A percentile compares a stretch with the other conserved stretches of the same genome.
Evolutionary conservation across 768 basidiomycete genomes (phyloP).

Genomic region (Leccinum barrowsii): DNA sequence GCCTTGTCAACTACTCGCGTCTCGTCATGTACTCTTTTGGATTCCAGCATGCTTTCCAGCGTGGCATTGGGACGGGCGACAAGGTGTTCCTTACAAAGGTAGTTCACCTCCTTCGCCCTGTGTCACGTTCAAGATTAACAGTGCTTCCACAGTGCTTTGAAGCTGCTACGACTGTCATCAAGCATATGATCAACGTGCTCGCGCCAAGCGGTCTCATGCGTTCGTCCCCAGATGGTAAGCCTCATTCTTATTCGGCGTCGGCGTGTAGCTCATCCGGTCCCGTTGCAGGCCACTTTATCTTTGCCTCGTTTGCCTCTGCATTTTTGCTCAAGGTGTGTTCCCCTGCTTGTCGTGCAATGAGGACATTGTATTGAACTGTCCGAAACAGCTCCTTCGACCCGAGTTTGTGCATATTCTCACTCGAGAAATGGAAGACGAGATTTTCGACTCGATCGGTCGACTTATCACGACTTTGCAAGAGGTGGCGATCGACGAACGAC

Average conservation of each 20-base stretch:
- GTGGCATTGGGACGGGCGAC: constrained; percentile 61
- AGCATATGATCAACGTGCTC: constrained; percentile 59
- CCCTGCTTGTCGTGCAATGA: neutral
- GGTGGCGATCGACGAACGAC: constrained; percentile 77
- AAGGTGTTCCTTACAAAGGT: constrained; percentile 69
- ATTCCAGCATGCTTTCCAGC: constrained; percentile 77
- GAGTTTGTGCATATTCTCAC: constrained; percentile 64
- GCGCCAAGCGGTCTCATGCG: constrained; percentile 75
- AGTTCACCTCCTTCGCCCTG: neutral
- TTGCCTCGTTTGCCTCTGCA: constrained; percentile 77
- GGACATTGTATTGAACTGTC: neutral
- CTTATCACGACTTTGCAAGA: constrained; percentile 71
- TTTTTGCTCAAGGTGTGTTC: constrained; percentile 70
- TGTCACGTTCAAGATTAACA: neutral
- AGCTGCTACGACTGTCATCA: constrained; percentile 64
- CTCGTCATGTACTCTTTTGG: constrained; percentile 87
- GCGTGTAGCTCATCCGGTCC: neutral
- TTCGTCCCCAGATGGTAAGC: constrained; percentile 70
- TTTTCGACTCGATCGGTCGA: constrained; percentile 67
- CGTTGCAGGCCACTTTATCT: constrained; percentile 64
- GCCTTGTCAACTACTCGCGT: constrained; percentile 72
- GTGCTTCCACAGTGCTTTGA: constrained; percentile 49
- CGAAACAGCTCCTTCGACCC: constrained; percentile 59
- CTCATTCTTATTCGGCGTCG: neutral
- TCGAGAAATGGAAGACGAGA: constrained; percentile 59